Percentiles rank a stretch among this genome's conserved stretches.
Conservation (phyloP, 1,284 basidiomycete genomes). For the Malassezia japonica region DNA sequence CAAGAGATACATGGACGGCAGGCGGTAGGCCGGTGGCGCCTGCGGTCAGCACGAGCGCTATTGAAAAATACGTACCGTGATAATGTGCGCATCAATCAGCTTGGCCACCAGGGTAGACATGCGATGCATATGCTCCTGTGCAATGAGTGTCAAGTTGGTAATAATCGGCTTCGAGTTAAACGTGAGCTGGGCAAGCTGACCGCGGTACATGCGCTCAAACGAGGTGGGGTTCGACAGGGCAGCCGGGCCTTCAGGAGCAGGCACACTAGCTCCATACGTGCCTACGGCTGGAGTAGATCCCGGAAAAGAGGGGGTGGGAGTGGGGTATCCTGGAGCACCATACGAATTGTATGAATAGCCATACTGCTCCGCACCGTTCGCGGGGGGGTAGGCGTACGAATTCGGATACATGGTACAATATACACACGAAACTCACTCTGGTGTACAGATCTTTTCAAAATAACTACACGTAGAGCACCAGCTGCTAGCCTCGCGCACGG, state of each 20-base stretch:
- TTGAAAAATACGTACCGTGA: constrained; percentile 52
- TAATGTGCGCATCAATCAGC: constrained; percentile 77
- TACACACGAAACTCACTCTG: background rate
- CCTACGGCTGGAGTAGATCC: background rate
- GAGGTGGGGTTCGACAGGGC: constrained; percentile 53
- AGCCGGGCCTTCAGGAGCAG: constrained; percentile 7
- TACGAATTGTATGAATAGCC: constrained; percentile 2
- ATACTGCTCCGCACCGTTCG: background rate
- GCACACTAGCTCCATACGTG: background rate
- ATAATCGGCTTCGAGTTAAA: constrained; percentile 95
- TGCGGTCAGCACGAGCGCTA: constrained; percentile 1
- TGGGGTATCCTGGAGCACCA: background rate
- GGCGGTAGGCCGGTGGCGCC: constrained; percentile 64
- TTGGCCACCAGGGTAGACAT: constrained; percentile 73
- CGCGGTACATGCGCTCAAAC: constrained; percentile 58
- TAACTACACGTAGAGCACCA: constrained; percentile 6
- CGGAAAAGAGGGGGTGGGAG: background rate
- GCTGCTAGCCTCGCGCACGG: no score
- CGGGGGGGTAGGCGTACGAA: constrained; percentile 3
- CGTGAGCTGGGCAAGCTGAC: constrained; percentile 70
- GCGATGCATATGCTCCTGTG: constrained; percentile 69
- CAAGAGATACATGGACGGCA: constrained; percentile 86
- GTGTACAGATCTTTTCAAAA: background rate
- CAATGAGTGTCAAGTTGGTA: constrained; percentile 83
- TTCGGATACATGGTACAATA: background rate